phyloP scores from a whole-genome alignment of 208 protist genomes.

The Herpetomonas samuelpessoai region DNA sequence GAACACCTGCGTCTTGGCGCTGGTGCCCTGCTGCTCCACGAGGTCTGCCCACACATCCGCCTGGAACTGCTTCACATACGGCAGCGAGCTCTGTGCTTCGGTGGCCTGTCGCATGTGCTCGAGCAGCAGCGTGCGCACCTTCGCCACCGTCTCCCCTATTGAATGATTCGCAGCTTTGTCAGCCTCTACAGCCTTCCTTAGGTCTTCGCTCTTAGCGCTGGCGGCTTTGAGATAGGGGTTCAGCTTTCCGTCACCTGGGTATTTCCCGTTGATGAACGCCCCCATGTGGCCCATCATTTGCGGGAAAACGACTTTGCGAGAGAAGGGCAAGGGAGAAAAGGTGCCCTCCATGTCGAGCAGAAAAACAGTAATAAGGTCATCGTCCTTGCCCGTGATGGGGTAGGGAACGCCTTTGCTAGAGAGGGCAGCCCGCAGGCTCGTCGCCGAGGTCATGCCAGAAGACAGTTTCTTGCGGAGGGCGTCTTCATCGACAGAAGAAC shows the following conservation, averaged over 20 bases:
- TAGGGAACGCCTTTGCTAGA: neutral
- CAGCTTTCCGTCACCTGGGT: slow-evolving; percentile 25
- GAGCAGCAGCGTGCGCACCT: slow-evolving; percentile 23
- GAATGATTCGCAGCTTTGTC: slow-evolving; percentile 11
- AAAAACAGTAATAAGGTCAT: slow-evolving; percentile 13
- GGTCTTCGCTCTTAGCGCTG: neutral
- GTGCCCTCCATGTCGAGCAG: slow-evolving; percentile 71
- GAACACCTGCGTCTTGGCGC: slow-evolving; percentile 12
- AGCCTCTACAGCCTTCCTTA: slow-evolving; percentile 13
- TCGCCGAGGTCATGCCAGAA: neutral
- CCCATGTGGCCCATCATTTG: slow-evolving; percentile 25
- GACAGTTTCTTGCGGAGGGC: neutral
- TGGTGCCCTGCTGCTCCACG: neutral
- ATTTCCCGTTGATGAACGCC: slow-evolving; percentile 36
- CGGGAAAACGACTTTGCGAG: slow-evolving; percentile 48
- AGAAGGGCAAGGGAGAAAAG: slow-evolving; percentile 67
- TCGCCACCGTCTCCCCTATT: neutral
- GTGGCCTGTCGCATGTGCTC: slow-evolving; percentile 19
- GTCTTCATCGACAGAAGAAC: neutral
- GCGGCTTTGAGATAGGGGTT: slow-evolving; percentile 14
- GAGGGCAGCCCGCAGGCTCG: neutral
- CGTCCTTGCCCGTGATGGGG: slow-evolving; percentile 3
- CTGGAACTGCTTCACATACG: slow-evolving; percentile 72
- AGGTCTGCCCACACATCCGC: slow-evolving; percentile 54
- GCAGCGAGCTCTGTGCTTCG: slow-evolving; percentile 9